phyloP scores from a whole-genome alignment of 2,329 filamentous ascomycete species.

The Alternaria arborescens region DNA sequence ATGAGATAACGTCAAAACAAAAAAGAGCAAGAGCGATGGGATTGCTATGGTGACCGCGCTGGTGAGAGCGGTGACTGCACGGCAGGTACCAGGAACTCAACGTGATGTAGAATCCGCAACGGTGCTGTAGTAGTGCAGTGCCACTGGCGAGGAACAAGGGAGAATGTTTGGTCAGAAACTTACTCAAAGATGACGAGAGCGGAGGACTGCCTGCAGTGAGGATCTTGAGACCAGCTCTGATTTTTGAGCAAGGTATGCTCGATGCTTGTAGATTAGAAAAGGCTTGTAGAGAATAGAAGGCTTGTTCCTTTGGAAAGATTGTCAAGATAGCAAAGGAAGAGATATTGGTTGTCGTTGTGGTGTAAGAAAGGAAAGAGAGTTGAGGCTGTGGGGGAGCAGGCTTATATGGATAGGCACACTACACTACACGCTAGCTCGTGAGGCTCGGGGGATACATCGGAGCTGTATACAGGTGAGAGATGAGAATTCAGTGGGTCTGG shows the following conservation, averaged over 20 bases:
- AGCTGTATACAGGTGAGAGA: slow-evolving; percentile 18
- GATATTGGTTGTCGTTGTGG: slow-evolving; percentile 15
- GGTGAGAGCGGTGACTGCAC: slow-evolving; percentile 10
- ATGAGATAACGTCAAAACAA: slow-evolving; percentile 15
- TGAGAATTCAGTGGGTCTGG: not conserved
- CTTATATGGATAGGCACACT: slow-evolving; percentile 24
- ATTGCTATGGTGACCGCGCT: slow-evolving; percentile 23
- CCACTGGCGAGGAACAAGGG: not conserved
- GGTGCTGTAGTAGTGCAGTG: not conserved
- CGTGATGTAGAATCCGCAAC: slow-evolving; percentile 12
- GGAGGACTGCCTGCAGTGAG: slow-evolving; percentile 23
- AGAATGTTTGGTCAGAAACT: slow-evolving; percentile 5
- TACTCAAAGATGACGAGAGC: slow-evolving; percentile 26
- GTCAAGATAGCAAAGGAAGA: slow-evolving; percentile 9
- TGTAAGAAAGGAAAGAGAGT: slow-evolving; percentile 27
- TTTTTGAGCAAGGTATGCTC: slow-evolving; percentile 10
- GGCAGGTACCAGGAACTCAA: slow-evolving; percentile 9
- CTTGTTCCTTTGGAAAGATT: slow-evolving; percentile 3
- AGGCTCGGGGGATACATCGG: not conserved
- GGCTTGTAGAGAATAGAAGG: slow-evolving; percentile 2
- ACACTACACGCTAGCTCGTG: slow-evolving; percentile 5
- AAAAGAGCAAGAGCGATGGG: slow-evolving; percentile 19
- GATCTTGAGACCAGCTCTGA: slow-evolving; percentile 25
- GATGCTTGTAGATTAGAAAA: not conserved
- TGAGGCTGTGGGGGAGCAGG: slow-evolving; percentile 9